Percentiles rank a stretch among this genome's conserved stretches.
phyloP scores from a whole-genome alignment of 345 rosid genomes.

The Dovyalis caffra region DNA sequence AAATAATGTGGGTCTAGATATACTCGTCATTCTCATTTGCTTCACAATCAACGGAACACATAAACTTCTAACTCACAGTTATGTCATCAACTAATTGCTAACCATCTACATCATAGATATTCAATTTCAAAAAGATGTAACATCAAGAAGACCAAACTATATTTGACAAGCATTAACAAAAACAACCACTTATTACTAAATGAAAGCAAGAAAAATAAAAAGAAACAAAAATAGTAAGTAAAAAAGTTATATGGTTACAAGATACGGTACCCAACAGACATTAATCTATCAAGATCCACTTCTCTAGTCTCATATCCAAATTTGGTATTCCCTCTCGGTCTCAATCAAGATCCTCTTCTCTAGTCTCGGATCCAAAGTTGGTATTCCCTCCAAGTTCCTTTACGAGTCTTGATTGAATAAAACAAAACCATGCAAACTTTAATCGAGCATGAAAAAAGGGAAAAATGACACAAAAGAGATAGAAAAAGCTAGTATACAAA shows the following conservation, averaged over 20 bases:
- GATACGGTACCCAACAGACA: not conserved
- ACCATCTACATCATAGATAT: not conserved
- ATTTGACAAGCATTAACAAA: not conserved
- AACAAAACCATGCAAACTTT: no score
- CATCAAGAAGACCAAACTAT: not conserved
- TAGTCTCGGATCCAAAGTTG: no score
- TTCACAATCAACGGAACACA: not conserved
- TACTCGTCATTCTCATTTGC: not conserved
- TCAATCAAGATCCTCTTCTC: no score
- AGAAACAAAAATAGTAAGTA: not conserved
- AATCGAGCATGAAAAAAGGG: no score
- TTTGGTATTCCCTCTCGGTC: slow-evolving; percentile 1
- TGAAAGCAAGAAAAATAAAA: not conserved
- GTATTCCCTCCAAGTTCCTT: no score
- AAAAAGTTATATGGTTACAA: not conserved
- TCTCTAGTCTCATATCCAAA: not conserved
- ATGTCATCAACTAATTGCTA: not conserved
- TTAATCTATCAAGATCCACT: not conserved
- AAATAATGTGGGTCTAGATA: not conserved
- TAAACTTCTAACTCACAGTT: not conserved
- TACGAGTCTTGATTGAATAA: no score
- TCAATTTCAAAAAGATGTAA: not conserved
- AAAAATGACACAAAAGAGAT: no score
- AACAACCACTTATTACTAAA: not conserved
- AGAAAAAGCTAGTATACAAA: no score